Conservation (phyloP, 2,329 filamentous ascomycete genomes). For the Xylariales sp. region DNA sequence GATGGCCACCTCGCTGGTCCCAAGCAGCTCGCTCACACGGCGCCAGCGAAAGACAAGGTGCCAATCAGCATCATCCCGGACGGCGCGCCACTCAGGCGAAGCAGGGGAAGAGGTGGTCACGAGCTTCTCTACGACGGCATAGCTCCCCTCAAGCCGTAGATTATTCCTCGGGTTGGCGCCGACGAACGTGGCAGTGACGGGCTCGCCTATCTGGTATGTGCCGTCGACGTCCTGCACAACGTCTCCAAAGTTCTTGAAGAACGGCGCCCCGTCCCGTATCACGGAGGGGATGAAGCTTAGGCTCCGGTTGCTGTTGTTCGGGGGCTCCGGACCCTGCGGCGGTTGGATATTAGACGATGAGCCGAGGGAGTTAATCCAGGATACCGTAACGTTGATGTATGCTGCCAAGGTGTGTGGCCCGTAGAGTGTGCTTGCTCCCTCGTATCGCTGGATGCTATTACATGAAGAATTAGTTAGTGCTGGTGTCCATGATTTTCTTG, state of each 20-base stretch:
- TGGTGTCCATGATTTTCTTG: background rate
- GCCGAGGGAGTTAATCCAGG: slow-evolving; percentile 74
- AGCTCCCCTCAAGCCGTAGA: slow-evolving; percentile 80
- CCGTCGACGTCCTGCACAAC: slow-evolving; percentile 64
- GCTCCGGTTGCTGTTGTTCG: slow-evolving; percentile 80
- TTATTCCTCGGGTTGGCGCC: slow-evolving; percentile 92
- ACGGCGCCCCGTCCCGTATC: slow-evolving; percentile 73
- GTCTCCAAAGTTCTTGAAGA: slow-evolving; percentile 77
- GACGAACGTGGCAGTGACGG: slow-evolving; percentile 76
- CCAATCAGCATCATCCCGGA: slow-evolving; percentile 87
- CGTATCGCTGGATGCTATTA: slow-evolving; percentile 80
- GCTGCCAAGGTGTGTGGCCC: slow-evolving; percentile 86
- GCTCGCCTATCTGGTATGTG: slow-evolving; percentile 67
- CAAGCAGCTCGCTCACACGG: slow-evolving; percentile 75
- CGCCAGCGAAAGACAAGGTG: slow-evolving; percentile 83
- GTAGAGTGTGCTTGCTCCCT: slow-evolving; percentile 89
- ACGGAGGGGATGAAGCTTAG: slow-evolving; percentile 84
- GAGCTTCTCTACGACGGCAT: slow-evolving; percentile 77
- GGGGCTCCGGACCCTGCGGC: slow-evolving; percentile 69
- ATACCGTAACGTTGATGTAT: slow-evolving; percentile 83
- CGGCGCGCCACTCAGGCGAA: slow-evolving; percentile 66
- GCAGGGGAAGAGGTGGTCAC: slow-evolving; percentile 45
- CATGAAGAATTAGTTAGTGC: slow-evolving; percentile 49
- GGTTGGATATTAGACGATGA: slow-evolving; percentile 55
- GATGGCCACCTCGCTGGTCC: slow-evolving; percentile 79